Conservation (phyloP, 2,329 filamentous ascomycete species). For the Calonectria henricotiae region DNA sequence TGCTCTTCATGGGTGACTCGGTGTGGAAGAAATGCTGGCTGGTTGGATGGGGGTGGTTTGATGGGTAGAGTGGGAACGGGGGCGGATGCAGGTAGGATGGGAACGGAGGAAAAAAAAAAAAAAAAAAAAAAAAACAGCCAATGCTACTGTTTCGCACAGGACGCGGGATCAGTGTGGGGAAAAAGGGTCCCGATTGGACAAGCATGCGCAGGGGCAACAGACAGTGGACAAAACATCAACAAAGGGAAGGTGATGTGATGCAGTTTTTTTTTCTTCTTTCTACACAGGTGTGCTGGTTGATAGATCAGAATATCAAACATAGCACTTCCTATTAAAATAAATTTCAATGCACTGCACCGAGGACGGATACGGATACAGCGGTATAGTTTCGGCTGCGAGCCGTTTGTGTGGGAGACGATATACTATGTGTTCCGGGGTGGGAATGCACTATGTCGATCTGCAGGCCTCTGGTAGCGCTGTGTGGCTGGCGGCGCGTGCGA, state of each 20-base stretch:
- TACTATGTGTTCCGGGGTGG: conserved; percentile 3
- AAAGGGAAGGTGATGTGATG: not conserved
- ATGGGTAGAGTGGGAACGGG: conserved; percentile 18
- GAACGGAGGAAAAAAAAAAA: conserved; percentile 16
- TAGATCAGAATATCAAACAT: not conserved
- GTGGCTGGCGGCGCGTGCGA: conserved; percentile 16
- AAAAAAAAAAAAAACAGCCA: conserved; percentile 24
- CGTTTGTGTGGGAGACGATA: conserved; percentile 25
- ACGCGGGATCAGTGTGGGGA: conserved; percentile 16
- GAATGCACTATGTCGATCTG: conserved; percentile 21
- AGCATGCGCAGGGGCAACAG: not conserved
- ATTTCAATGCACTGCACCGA: not conserved
- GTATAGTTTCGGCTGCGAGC: conserved; percentile 23
- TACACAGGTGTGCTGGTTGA: not conserved
- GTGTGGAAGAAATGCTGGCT: conserved; percentile 10
- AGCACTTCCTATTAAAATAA: not conserved
- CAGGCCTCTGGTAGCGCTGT: not conserved
- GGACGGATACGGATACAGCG: not conserved
- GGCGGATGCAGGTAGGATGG: conserved; percentile 19
- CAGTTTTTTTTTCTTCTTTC: not conserved
- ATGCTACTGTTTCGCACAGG: conserved; percentile 24
- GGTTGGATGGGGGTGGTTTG: conserved; percentile 24
- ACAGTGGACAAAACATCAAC: not conserved
- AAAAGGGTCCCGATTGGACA: conserved; percentile 6
- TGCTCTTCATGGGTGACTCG: conserved; percentile 57